phyloP scores from a whole-genome alignment of 192 early-diverging fungal species.

The Podila clonocystis region DNA sequence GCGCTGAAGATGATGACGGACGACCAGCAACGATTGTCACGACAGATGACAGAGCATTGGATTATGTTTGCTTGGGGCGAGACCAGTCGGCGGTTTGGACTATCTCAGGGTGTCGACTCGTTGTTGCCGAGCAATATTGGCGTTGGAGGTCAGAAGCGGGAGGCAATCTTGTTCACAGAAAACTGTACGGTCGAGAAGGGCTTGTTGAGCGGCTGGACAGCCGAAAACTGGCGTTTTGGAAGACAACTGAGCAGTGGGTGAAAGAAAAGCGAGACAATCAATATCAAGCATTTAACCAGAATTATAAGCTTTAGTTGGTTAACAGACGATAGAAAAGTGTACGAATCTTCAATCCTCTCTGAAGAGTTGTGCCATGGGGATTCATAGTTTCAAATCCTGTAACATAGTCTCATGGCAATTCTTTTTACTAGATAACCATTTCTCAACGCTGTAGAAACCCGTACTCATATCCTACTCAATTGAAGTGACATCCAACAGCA shows the following conservation, averaged over 20 bases:
- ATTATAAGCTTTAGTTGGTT: no score
- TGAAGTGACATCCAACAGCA: no score
- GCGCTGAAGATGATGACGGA: slow-evolving; percentile 16
- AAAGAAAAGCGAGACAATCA: slow-evolving; percentile 11
- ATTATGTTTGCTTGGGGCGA: slow-evolving; percentile 46
- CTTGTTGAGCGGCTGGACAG: slow-evolving; percentile 35
- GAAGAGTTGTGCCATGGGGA: no score
- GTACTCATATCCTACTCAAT: no score
- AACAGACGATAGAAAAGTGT: no score
- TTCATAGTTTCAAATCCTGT: no score
- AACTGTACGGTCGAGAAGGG: slow-evolving; percentile 38
- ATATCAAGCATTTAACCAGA: not conserved
- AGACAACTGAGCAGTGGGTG: slow-evolving; percentile 14
- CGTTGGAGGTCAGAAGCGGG: slow-evolving; percentile 17
- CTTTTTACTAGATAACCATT: no score
- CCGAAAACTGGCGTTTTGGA: slow-evolving; percentile 28
- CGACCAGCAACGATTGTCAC: slow-evolving; percentile 21
- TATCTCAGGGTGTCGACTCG: slow-evolving; percentile 13
- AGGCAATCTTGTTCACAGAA: slow-evolving; percentile 40
- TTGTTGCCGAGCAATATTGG: slow-evolving; percentile 29
- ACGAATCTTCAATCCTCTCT: no score
- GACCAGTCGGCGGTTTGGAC: slow-evolving; percentile 18
- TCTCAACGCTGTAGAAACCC: no score
- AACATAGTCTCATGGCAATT: no score
- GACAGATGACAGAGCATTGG: slow-evolving; percentile 23